A percentile compares a stretch with the other conserved stretches of the same genome.
Evolutionary conservation across 148 eudicot genomes (phyloP).

Genomic region (Rhododendron molle): DNA sequence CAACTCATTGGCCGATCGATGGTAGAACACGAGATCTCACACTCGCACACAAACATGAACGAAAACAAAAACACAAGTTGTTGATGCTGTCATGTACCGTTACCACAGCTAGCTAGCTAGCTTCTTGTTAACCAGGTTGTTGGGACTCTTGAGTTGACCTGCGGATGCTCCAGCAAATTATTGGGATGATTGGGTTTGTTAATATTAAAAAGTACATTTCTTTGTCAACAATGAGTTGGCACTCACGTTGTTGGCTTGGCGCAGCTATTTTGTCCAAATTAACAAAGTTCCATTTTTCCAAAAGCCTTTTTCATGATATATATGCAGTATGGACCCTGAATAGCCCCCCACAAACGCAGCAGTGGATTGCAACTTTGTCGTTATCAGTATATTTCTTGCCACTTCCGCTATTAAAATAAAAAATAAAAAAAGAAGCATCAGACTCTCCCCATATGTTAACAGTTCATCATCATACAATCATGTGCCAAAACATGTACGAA

Average conservation of each 20-base stretch:
- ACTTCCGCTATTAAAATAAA: no score
- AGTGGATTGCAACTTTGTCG: no score
- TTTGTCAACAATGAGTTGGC: background rate
- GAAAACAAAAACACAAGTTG: background rate
- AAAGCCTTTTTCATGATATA: background rate
- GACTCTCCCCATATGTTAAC: background rate
- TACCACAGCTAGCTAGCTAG: no score
- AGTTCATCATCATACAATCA: background rate
- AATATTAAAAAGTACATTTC: background rate
- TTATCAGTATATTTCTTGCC: no score
- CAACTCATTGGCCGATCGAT: background rate
- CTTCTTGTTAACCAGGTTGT: background rate
- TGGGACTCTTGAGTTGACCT: background rate
- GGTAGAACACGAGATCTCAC: background rate
- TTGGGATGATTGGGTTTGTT: background rate
- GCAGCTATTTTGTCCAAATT: background rate
- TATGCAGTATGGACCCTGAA: background rate
- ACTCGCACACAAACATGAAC: background rate
- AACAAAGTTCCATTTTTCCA: background rate
- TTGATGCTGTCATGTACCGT: background rate
- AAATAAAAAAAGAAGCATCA: background rate
- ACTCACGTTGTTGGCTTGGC: conserved; percentile 3
- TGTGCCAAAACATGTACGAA: background rate
- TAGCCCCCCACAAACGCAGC: background rate
- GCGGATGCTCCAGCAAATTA: background rate